Conservation (phyloP, 306 rosid genomes). For the Delonix regia region DNA sequence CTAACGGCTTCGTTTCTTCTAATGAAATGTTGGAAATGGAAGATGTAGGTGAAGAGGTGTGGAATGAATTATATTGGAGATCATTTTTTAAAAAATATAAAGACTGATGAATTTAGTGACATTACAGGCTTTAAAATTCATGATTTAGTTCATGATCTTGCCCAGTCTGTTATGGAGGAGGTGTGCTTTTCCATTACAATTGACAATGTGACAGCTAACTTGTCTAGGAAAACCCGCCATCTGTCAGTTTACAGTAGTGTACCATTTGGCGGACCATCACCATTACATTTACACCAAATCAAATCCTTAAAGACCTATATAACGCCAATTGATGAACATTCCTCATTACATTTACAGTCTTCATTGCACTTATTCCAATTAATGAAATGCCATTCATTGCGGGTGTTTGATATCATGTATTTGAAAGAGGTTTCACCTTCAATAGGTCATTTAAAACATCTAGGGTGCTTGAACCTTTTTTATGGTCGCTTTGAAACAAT, state of each 20-base stretch:
- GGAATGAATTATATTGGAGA: constrained; percentile 33
- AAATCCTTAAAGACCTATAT: constrained; percentile 19
- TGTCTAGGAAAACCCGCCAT: constrained; percentile 26
- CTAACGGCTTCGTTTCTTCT: constrained; percentile 37
- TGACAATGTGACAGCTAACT: background rate
- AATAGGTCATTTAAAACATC: constrained; percentile 1
- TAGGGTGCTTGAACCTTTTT: constrained; percentile 38
- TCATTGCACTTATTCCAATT: no score
- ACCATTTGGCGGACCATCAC: rapidly evolving
- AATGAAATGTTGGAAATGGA: background rate
- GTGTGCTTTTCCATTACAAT: background rate
- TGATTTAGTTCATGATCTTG: constrained; percentile 39
- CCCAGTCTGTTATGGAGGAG: constrained; percentile 9
- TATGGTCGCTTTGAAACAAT: background rate
- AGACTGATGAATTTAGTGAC: background rate
- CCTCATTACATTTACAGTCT: no score
- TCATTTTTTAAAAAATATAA: constrained; percentile 36
- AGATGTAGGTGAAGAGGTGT: constrained; percentile 22
- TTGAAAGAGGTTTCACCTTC: background rate
- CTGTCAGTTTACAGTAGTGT: background rate
- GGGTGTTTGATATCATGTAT: background rate
- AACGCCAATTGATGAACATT: background rate
- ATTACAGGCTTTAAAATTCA: constrained; percentile 23
- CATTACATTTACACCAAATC: background rate
- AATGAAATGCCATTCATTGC: constrained; percentile 13